phyloP scores from a whole-genome alignment of 1,284 basidiomycete genomes.

The Ganoderma boninense region DNA sequence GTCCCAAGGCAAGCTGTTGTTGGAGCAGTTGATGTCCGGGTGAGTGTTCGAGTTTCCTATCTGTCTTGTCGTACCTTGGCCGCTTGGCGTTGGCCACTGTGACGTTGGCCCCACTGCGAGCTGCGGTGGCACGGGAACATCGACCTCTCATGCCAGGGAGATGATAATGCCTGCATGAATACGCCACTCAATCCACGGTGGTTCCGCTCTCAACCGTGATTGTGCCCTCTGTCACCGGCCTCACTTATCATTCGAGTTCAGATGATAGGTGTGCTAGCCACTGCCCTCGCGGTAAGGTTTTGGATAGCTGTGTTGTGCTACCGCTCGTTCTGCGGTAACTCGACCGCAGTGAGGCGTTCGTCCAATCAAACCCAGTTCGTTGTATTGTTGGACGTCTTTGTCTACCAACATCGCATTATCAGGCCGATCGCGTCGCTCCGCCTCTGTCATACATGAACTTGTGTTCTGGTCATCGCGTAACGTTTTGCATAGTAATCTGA shows the following conservation, averaged over 20 bases:
- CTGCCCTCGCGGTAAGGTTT: neutral
- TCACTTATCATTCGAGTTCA: neutral
- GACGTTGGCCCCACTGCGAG: neutral
- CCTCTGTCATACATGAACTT: neutral
- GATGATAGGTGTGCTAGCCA: neutral
- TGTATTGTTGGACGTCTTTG: neutral
- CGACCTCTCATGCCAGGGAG: neutral
- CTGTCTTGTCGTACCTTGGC: constrained; percentile 32
- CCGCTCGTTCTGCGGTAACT: neutral
- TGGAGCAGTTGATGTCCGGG: constrained; percentile 84
- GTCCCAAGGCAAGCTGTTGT: constrained; percentile 72
- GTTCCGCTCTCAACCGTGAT: neutral
- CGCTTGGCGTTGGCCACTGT: neutral
- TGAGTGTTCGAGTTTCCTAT: constrained; percentile 48
- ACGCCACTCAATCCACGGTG: neutral
- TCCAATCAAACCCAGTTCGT: neutral
- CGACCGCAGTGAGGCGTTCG: neutral
- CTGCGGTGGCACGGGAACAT: neutral
- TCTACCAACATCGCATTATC: neutral
- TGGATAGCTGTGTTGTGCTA: neutral
- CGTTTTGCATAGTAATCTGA: constrained; percentile 10
- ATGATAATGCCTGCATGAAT: neutral
- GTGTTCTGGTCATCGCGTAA: neutral
- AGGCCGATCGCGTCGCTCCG: neutral
- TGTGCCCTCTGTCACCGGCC: neutral